Evolutionary conservation across 805 yeast species (phyloP).

Genomic region (Teunomyces barrocoloradensis): DNA sequence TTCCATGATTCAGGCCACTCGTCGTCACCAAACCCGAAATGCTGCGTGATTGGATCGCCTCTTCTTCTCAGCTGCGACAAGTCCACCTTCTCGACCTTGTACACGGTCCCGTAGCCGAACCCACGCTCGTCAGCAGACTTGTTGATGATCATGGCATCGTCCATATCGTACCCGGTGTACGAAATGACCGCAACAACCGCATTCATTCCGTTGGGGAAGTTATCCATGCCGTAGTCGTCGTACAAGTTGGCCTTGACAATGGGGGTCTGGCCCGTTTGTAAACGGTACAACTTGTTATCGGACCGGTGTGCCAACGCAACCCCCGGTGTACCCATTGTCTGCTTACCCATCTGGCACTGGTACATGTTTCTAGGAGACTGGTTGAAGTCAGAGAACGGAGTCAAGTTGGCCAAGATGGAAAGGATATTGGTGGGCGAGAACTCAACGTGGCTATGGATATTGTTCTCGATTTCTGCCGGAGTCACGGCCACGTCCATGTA

Average conservation of each 20-base stretch:
- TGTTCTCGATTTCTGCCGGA: conserved; percentile 81
- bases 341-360: conserved; percentile 99
- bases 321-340: conserved; percentile 99
- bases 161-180: conserved; percentile 99
- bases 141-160: conserved; percentile 98
- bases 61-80: conserved; percentile 71
- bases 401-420: conserved; percentile 92
- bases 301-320: conserved; percentile 90
- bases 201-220: conserved; percentile 96
- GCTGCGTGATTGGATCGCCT: conserved; percentile 94
- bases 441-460: conserved; percentile 90
- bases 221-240: conserved; percentile 96
- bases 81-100: conserved; percentile 91
- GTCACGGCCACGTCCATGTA: conserved; percentile 95
- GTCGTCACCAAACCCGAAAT: conserved; percentile 91
- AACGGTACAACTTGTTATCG: conserved; percentile 88
- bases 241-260: conserved; percentile 90
- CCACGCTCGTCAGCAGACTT: conserved; percentile 98
- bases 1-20: conserved; percentile 92
- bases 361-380: conserved; percentile 99
- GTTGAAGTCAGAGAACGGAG: conserved; percentile 97
- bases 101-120: conserved; percentile 94
- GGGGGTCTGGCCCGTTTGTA: conserved; percentile 96
- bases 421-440: conserved; percentile 91
- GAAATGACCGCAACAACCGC: conserved; percentile 99